phyloP scores from a whole-genome alignment of 306 rosid genomes.

The Vigna trinervia region DNA sequence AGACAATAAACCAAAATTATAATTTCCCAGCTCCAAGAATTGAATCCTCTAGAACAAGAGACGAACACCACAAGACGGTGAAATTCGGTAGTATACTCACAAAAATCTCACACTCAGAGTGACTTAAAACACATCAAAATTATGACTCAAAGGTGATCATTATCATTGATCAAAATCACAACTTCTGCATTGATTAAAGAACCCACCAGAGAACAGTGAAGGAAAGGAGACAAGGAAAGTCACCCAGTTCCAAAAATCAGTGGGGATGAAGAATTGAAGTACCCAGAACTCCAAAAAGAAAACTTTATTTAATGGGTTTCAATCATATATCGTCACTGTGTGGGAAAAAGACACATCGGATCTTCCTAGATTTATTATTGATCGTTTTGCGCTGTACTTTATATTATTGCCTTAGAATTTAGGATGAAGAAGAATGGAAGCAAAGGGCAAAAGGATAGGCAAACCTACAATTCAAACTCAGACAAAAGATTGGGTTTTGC shows the following conservation, averaged over 20 bases:
- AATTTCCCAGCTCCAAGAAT: slow-evolving; percentile 8
- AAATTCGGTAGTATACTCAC: background rate
- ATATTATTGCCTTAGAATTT: background rate
- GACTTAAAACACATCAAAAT: slow-evolving; percentile 14
- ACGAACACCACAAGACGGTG: background rate
- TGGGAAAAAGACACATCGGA: slow-evolving; percentile 3
- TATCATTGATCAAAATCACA: slow-evolving; percentile 36
- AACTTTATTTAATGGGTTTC: background rate
- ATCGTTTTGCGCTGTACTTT: slow-evolving; percentile 10
- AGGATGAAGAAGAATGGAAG: background rate
- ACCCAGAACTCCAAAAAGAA: slow-evolving; percentile 25
- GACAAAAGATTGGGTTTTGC: background rate
- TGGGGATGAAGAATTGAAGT: slow-evolving; percentile 25
- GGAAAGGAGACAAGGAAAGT: background rate
- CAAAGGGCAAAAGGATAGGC: slow-evolving; percentile 7
- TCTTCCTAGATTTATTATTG: background rate
- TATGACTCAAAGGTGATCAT: background rate
- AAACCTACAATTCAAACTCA: slow-evolving; percentile 1
- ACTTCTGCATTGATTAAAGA: slow-evolving; percentile 4
- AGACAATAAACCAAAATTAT: background rate
- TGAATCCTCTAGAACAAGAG: slow-evolving; percentile 9
- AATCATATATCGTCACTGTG: slow-evolving; percentile 33
- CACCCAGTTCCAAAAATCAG: slow-evolving; percentile 30
- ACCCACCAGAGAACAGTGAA: background rate
- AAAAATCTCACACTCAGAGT: background rate